Percentiles rank a stretch among this genome's conserved stretches.
phyloP scores from a whole-genome alignment of 352 stramenopile species.

The Phytophthora tubulina region DNA sequence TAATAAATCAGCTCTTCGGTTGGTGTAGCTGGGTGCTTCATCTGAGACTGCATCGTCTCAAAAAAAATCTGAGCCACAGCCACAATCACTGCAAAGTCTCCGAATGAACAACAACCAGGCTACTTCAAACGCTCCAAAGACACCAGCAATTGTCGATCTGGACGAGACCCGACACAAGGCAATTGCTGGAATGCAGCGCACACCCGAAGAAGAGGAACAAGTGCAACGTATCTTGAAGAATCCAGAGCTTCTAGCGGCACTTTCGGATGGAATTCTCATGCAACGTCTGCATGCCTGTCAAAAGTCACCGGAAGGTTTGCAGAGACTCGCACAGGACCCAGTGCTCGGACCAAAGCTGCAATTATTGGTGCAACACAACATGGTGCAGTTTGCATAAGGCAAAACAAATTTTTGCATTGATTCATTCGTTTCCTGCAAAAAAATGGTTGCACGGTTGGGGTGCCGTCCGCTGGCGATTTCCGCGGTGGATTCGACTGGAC shows the following conservation, averaged over 20 bases:
- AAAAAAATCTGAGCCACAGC: conserved; percentile 16
- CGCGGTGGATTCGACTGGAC: no score
- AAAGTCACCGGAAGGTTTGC: conserved; percentile 52
- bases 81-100: conserved; percentile 3
- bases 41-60: conserved; percentile 34
- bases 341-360: conserved; percentile 61
- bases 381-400: conserved; percentile 59
- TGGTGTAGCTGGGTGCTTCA: conserved; percentile 48
- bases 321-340: conserved; percentile 51
- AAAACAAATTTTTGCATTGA: no score
- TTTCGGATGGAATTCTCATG: conserved; percentile 72
- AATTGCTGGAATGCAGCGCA: conserved; percentile 65
- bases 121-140: background rate
- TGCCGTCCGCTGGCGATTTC: no score
- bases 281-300: conserved; percentile 58
- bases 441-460: no score
- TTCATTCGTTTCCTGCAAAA: no score
- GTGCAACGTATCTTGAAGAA: conserved; percentile 75
- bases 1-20: background rate
- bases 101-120: background rate
- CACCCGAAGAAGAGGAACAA: conserved; percentile 70
- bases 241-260: conserved; percentile 64
- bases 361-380: conserved; percentile 60
- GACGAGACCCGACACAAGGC: conserved; percentile 61
- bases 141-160: conserved; percentile 66